These are phyloP conservation scores for Trypanosoma mega DNA, from an alignment of 208 protist genomes.

Conservation along the genomic window DNA sequence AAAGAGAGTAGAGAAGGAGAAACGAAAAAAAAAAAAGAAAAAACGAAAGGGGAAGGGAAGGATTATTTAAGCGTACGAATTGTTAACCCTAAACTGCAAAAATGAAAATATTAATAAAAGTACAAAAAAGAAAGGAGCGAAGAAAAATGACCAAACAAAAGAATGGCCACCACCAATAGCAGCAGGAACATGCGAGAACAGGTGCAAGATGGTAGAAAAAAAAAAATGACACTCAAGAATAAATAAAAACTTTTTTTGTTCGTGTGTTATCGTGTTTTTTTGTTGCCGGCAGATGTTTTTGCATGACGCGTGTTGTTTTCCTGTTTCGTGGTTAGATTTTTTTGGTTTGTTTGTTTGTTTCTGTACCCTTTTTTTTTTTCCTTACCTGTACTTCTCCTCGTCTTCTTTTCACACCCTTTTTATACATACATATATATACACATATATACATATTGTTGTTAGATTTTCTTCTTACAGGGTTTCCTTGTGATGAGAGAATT, in stretches of 20 bases:
- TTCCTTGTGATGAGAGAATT: too few relatives aligned
- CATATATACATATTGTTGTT: slow-evolving; percentile 11
- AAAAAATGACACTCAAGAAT: too few relatives aligned
- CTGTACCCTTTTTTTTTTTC: slow-evolving; percentile 1
- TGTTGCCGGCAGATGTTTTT: too few relatives aligned
- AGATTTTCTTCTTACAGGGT: background rate
- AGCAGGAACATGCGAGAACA: too few relatives aligned
- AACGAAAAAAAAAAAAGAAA: slow-evolving; percentile 1
- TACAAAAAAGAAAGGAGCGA: background rate
- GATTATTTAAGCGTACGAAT: background rate
- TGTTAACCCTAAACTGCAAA: too few relatives aligned
- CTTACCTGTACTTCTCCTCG: background rate
- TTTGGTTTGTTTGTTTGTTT: background rate
- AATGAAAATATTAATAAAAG: too few relatives aligned
- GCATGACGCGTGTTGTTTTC: too few relatives aligned
- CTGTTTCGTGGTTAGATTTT: background rate
- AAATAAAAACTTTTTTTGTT: too few relatives aligned
- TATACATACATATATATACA: slow-evolving; percentile 12
- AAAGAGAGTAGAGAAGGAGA: background rate
- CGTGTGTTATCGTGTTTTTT: too few relatives aligned
- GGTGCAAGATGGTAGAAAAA: too few relatives aligned
- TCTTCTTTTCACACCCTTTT: slow-evolving; percentile 1
- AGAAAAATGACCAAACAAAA: too few relatives aligned
- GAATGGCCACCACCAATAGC: too few relatives aligned
- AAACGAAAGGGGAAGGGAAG: background rate